phyloP scores from a whole-genome alignment of 352 stramenopile genomes.

The Albugo laibachii region DNA sequence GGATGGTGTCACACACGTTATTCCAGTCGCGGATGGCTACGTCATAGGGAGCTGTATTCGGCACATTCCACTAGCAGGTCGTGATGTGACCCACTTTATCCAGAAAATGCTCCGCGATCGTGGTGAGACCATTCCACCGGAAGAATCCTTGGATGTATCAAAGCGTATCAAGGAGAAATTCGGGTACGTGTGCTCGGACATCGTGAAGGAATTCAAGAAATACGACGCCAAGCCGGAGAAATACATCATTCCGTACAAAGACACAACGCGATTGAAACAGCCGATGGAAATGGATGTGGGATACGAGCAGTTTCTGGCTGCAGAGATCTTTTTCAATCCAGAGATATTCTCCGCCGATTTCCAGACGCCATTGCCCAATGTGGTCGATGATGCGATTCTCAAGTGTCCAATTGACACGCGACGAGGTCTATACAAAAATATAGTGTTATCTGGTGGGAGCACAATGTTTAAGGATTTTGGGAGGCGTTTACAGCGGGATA shows the following conservation, averaged over 20 bases:
- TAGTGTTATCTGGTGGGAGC: constrained; percentile 86
- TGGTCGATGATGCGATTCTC: constrained; percentile 90
- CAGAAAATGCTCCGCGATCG: constrained; percentile 86
- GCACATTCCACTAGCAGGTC: constrained; percentile 85
- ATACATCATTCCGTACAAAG: constrained; percentile 79
- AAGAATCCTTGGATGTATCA: constrained; percentile 82
- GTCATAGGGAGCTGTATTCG: constrained; percentile 91
- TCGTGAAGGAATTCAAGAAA: constrained; percentile 92
- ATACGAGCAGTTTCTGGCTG: constrained; percentile 87
- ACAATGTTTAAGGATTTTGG: constrained; percentile 98
- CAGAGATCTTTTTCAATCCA: constrained; percentile 94
- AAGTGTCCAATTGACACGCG: constrained; percentile 91
- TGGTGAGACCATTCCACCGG: constrained; percentile 78
- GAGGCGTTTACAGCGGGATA: constrained; percentile 82
- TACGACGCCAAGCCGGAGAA: constrained; percentile 87
- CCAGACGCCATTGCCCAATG: constrained; percentile 79
- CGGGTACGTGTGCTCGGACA: constrained; percentile 88
- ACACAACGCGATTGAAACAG: constrained; percentile 45
- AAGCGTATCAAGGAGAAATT: constrained; percentile 88
- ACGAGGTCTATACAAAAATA: constrained; percentile 90
- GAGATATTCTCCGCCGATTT: constrained; percentile 93
- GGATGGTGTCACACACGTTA: constrained; percentile 89
- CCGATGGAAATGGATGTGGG: constrained; percentile 82
- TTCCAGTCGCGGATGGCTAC: constrained; percentile 88
- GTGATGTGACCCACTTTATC: constrained; percentile 92